phyloP scores from a whole-genome alignment of 2,329 filamentous ascomycete genomes.

The Xenosphaeropsis pyriputrescens region DNA sequence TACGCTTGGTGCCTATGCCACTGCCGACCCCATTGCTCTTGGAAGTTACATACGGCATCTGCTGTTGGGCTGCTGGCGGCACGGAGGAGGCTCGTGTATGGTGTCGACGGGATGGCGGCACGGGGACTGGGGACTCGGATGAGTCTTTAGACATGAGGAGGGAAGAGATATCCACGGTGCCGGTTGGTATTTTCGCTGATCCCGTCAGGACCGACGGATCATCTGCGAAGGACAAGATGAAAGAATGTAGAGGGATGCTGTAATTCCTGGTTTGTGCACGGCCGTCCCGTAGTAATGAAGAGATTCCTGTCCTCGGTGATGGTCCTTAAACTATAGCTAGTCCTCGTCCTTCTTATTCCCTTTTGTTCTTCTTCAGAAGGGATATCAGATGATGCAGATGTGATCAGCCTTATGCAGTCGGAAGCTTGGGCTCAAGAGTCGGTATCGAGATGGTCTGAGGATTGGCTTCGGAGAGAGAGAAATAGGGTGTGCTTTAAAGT shows the following conservation, averaged over 20 bases:
- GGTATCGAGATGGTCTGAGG: too few relatives aligned
- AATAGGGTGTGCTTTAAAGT: too few relatives aligned
- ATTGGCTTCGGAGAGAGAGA: too few relatives aligned
- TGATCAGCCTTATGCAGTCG: too few relatives aligned
- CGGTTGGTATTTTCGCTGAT: slow-evolving; percentile 25
- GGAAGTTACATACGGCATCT: slow-evolving; percentile 11
- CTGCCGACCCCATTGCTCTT: slow-evolving; percentile 6
- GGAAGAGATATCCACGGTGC: slow-evolving; percentile 89
- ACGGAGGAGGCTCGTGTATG: slow-evolving; percentile 13
- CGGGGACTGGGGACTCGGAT: slow-evolving; percentile 48
- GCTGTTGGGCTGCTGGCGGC: slow-evolving; percentile 9
- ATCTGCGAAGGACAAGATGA: slow-evolving; percentile 8
- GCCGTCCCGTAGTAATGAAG: too few relatives aligned
- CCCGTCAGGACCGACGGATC: slow-evolving; percentile 19
- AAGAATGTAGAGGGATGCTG: background rate
- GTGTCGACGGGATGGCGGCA: slow-evolving; percentile 22
- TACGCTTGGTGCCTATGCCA: slow-evolving; percentile 23
- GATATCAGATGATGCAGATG: too few relatives aligned
- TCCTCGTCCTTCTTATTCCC: too few relatives aligned
- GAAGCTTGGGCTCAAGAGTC: too few relatives aligned
- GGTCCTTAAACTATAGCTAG: too few relatives aligned
- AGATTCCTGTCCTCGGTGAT: too few relatives aligned
- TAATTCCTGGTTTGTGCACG: background rate
- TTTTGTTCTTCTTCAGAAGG: too few relatives aligned
- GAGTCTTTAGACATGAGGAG: slow-evolving; percentile 67